Evolutionary conservation across 805 yeast species (phyloP), one percentile per base, ranked within the genome.

Genomic region (Schizosaccharomyces japonicus): DNA sequence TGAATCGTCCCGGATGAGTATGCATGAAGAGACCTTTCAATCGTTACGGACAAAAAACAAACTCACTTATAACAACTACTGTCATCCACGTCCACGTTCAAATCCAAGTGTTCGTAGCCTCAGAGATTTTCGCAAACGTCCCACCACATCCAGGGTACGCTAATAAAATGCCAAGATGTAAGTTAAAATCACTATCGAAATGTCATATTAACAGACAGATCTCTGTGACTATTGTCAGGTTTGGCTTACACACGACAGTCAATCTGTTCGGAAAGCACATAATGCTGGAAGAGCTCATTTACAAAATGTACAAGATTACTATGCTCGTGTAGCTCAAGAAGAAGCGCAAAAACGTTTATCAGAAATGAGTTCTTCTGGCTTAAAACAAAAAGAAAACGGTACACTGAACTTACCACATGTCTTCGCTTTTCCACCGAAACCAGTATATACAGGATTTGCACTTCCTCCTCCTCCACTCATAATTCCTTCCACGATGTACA

Each of bases 161-260:
- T n/a, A 19, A 34, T 15, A 36, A 7, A 15, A 32, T 36, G 42
- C 42, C 42, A 36, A 36, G 23, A 36, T 36, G 42, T 36, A 36
- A 19, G 42, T 5, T 36, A 29, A 2, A n/a, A 7, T 19, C 13
- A 21, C 17, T 21, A 11, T 7, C 13, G 13, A 19, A 3, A 36
- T 7, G 7, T 36, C 42, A 19, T 19, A 36, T 21, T 4, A 36
- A 11, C 5, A n/a, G 11, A 8, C 23, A 36, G 42, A 36, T 36
- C 23, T 36, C n/a, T 42, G 46, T 21, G 46, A 42, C 19, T 42
- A 42, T 27, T 42, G 46, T 21, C 33, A 42, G 23, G 70, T 83
- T 17, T 78, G 78, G 55, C 64, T 84, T 50, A 83, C 94, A 1
- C 94, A 83, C 58, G 94, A 82, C 60, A 78, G 90, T n/a, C 66